A percentile compares a stretch with the other conserved stretches of the same genome.
Conservation (phyloP, 306 rosid genomes). For the Cicer cuneatum region DNA sequence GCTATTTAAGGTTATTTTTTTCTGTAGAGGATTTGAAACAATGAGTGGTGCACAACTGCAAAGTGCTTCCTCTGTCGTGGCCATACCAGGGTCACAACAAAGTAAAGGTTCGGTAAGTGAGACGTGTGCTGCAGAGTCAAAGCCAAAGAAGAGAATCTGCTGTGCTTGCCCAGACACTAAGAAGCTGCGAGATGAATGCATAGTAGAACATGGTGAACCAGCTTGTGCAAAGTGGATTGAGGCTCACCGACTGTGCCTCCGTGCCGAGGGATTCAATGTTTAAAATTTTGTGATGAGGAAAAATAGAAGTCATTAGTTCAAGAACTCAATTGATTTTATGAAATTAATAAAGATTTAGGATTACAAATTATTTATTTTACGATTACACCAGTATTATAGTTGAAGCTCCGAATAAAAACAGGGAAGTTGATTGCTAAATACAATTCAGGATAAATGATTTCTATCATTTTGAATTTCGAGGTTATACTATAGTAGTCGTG, state of each 20-base stretch:
- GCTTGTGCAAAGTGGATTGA: slow-evolving; percentile 88
- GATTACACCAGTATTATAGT: slow-evolving; percentile 26
- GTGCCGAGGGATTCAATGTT: slow-evolving; percentile 82
- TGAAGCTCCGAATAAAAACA: slow-evolving; percentile 41
- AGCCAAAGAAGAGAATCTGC: slow-evolving; percentile 88
- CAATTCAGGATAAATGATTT: slow-evolving; percentile 30
- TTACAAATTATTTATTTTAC: slow-evolving; percentile 28
- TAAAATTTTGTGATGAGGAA: slow-evolving; percentile 20
- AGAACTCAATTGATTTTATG: neutral
- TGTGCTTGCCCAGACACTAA: slow-evolving; percentile 86
- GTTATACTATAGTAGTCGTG: slow-evolving; percentile 17
- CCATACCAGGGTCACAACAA: neutral
- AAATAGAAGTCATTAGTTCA: neutral
- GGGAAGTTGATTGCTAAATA: slow-evolving; percentile 43
- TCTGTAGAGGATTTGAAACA: slow-evolving; percentile 1
- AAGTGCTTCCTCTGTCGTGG: slow-evolving; percentile 50
- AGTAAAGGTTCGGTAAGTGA: slow-evolving; percentile 42
- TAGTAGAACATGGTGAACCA: slow-evolving; percentile 83
- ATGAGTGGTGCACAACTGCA: slow-evolving; percentile 64
- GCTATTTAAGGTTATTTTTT: neutral
- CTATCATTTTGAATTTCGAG: slow-evolving; percentile 36
- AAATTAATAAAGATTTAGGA: slow-evolving; percentile 36
- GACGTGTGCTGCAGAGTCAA: slow-evolving; percentile 49
- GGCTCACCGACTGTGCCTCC: slow-evolving; percentile 83
- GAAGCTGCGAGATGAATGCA: slow-evolving; percentile 85